Percentiles rank a stretch among this genome's conserved stretches.
These are phyloP conservation scores for Eucalyptus fibrosa DNA, from an alignment of 345 rosid genomes.

Conservation along the genomic window DNA sequence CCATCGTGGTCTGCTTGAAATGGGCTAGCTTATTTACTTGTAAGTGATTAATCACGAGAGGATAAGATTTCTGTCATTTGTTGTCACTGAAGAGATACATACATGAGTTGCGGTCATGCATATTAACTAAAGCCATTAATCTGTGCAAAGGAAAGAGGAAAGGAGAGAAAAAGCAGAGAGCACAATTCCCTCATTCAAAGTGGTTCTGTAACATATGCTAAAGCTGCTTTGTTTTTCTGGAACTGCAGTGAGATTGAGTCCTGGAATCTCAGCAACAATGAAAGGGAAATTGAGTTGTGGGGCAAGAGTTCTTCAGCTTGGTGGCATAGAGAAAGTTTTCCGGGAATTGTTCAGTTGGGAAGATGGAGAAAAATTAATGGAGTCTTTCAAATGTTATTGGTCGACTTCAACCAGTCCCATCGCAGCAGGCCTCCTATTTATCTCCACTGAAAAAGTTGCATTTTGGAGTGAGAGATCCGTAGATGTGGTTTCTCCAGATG, in stretches of 20 bases:
- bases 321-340: conserved; percentile 23
- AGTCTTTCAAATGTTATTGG: conserved; percentile 18
- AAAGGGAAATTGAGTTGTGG: conserved; percentile 25
- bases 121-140: not conserved
- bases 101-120: not conserved
- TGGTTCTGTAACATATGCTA: not conserved
- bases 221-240: not conserved
- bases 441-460: conserved; percentile 20
- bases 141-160: not conserved
- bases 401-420: conserved; percentile 28
- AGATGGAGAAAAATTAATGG: conserved; percentile 21
- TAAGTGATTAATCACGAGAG: not conserved
- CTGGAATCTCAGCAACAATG: conserved; percentile 8
- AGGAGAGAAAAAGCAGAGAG: not conserved
- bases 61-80: not conserved
- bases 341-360: conserved; percentile 3
- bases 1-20: not conserved
- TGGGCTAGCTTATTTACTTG: not conserved
- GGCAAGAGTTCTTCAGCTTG: conserved; percentile 18
- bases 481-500: conserved; percentile 8
- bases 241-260: conserved; percentile 22
- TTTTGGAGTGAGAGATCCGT: conserved; percentile 35
- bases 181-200: not conserved
- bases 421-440: conserved; percentile 25
- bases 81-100: not conserved